Conservation (phyloP, 306 rosid species). For the Sphenostylis stenocarpa region DNA sequence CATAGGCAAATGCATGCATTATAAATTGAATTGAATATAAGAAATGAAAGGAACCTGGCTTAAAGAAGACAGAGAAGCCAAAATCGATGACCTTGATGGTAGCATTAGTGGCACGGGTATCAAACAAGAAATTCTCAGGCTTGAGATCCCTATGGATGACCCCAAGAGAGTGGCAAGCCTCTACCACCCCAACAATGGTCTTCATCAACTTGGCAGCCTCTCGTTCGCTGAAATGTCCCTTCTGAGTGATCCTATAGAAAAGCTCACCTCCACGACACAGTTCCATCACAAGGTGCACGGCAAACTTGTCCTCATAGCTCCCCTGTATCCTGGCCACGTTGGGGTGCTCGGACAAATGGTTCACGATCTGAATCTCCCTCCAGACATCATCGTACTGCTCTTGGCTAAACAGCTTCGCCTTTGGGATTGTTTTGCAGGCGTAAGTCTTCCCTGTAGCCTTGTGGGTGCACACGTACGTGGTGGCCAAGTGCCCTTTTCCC, state of each 20-base stretch:
- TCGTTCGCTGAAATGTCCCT: constrained; percentile 80
- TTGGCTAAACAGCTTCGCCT: constrained; percentile 62
- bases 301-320: constrained; percentile 72
- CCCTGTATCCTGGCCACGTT: constrained; percentile 69
- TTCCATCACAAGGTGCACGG: constrained; percentile 84
- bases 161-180: constrained; percentile 81
- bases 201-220: constrained; percentile 77
- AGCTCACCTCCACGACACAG: constrained; percentile 83
- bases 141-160: constrained; percentile 93
- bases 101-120: constrained; percentile 58
- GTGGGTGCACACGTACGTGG: constrained; percentile 63
- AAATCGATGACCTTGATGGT: constrained; percentile 76
- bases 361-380: constrained; percentile 93
- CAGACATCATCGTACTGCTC: constrained; percentile 84
- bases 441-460: constrained; percentile 45
- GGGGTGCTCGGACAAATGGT: constrained; percentile 70
- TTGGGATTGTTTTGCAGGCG: constrained; percentile 88
- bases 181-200: constrained; percentile 78
- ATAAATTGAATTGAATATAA: neutral
- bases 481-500: constrained; percentile 75
- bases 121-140: constrained; percentile 94
- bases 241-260: constrained; percentile 73
- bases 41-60: constrained; percentile 57
- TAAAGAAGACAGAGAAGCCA: constrained; percentile 75
- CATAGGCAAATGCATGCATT: neutral